Percentiles rank a stretch among this genome's conserved stretches.
phyloP scores from a whole-genome alignment of 208 protist species.

The Leishmania aethiopica region DNA sequence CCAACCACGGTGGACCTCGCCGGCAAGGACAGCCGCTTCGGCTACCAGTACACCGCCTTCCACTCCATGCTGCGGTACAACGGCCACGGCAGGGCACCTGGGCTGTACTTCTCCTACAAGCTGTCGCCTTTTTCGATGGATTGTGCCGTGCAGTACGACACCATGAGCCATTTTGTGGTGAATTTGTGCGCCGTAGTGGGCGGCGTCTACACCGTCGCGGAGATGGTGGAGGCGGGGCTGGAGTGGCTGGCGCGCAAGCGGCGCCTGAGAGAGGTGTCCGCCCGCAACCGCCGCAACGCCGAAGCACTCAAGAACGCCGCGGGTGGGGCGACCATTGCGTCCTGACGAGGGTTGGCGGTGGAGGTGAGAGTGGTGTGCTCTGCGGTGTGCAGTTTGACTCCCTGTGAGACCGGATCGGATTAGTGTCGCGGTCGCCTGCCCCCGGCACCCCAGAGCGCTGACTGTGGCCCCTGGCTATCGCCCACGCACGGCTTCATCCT shows the following conservation, averaged over 20 bases:
- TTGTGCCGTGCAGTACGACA: conserved; percentile 31
- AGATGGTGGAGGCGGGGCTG: conserved; percentile 40
- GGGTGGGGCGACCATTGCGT: not conserved
- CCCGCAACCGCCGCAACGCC: conserved; percentile 17
- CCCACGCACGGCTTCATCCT: not conserved
- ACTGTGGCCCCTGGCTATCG: not conserved
- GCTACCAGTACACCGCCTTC: conserved; percentile 28
- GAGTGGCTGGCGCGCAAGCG: conserved; percentile 22
- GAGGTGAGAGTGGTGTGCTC: not conserved
- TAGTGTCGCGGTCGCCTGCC: not conserved
- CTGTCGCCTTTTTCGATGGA: conserved; percentile 30
- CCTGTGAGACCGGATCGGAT: not conserved
- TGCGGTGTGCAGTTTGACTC: not conserved
- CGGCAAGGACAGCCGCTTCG: conserved; percentile 18
- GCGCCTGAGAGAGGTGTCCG: conserved; percentile 6
- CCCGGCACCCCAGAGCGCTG: not conserved
- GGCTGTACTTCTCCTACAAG: conserved; percentile 36
- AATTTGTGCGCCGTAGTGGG: conserved; percentile 61
- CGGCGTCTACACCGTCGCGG: conserved; percentile 58
- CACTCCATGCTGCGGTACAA: conserved; percentile 27
- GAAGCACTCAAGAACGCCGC: not conserved
- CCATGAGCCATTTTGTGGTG: conserved; percentile 51
- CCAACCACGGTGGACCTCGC: conserved; percentile 30
- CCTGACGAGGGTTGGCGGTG: not conserved
- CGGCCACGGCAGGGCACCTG: conserved; percentile 9